Evolutionary conservation across 495 filamentous ascomycete genomes (phyloP).

Genomic region (Aspergillus cristatus): DNA sequence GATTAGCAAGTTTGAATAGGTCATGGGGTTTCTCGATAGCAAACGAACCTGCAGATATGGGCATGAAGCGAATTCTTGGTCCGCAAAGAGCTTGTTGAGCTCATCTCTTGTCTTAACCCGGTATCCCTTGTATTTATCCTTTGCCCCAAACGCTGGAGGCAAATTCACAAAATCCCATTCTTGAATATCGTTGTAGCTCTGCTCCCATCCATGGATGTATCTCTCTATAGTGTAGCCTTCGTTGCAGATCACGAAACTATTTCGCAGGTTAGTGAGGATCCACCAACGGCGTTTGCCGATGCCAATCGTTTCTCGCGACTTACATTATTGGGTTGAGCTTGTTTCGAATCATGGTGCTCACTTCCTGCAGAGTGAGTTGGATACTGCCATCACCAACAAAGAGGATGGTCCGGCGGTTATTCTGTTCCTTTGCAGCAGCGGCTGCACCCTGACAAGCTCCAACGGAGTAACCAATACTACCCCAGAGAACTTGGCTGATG

Average conservation of each 20-base stretch:
- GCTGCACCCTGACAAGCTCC: conserved; percentile 71
- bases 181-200: conserved; percentile 69
- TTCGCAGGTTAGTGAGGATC: conserved; percentile 7
- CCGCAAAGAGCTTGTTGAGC: conserved; percentile 55
- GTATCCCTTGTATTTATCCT: conserved; percentile 52
- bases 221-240: conserved; percentile 51
- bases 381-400: conserved; percentile 85
- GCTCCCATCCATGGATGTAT: conserved; percentile 56
- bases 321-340: conserved; percentile 71
- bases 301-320: conserved; percentile 13
- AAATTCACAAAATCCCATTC: conserved; percentile 65
- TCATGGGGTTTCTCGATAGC: too few relatives aligned
- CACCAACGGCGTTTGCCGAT: not conserved
- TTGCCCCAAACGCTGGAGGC: conserved; percentile 58
- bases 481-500: conserved; percentile 81
- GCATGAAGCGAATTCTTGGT: conserved; percentile 51
- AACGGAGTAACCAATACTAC: conserved; percentile 76
- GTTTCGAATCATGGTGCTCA: conserved; percentile 78
- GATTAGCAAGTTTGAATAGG: too few relatives aligned
- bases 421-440: conserved; percentile 57
- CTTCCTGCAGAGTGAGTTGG: conserved; percentile 76
- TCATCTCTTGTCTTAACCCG: conserved; percentile 63
- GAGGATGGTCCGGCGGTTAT: conserved; percentile 58
- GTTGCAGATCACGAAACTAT: conserved; percentile 52
- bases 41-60: conserved; percentile 38